Evolutionary conservation across 2,329 filamentous ascomycete genomes (phyloP).

Genomic region (Cladosporium sp.): DNA sequence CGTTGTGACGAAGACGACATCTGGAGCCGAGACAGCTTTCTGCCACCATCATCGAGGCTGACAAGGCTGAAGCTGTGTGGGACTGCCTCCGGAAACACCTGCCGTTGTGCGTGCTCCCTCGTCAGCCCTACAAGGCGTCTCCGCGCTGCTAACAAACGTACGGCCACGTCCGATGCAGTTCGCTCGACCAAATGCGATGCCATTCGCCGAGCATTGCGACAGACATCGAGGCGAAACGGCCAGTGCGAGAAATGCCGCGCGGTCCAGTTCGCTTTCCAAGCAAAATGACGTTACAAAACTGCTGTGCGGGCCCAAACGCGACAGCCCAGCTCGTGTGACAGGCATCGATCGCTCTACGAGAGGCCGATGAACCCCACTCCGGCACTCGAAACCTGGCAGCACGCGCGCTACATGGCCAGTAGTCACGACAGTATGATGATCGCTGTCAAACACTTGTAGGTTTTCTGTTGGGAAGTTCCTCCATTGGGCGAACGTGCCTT

Average conservation of each 20-base stretch:
- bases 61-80: no score
- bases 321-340: conserved; percentile 3
- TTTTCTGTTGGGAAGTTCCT: not conserved
- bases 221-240: not conserved
- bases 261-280: conserved; percentile 1
- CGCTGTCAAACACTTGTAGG: not conserved
- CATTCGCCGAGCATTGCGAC: not conserved
- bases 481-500: not conserved
- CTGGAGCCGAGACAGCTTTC: no score
- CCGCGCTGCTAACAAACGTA: not conserved
- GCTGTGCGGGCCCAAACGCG: not conserved
- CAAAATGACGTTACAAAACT: conserved; percentile 7
- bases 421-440: not conserved
- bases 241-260: conserved; percentile 3
- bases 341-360: not conserved
- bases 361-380: conserved; percentile 7
- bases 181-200: not conserved
- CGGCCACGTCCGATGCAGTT: not conserved
- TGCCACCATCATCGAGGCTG: no score
- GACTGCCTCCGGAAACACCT: no score
- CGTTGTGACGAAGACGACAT: no score
- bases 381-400: conserved; percentile 6
- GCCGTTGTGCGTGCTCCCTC: no score
- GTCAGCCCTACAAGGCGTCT: conserved; percentile 5
- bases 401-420: conserved; percentile 1